Evolutionary conservation across 2,329 filamentous ascomycete genomes (phyloP), one percentile per base, ranked within the genome.

Genomic region (Colletotrichum nymphaeae): DNA sequence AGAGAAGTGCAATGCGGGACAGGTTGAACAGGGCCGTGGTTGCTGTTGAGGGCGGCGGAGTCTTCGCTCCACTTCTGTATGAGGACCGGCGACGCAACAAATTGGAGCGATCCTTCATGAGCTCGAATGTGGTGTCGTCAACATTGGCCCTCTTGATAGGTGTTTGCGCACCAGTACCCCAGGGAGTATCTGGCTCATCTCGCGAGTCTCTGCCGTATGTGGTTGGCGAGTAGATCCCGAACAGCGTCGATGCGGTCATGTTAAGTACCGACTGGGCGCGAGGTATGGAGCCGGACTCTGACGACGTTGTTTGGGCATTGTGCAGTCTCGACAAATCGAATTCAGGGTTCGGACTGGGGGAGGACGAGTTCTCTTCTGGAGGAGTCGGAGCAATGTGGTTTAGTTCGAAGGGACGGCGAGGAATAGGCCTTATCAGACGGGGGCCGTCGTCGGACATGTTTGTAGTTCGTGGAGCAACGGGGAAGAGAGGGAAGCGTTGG

Each of bases 221-320:
- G 1, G 90, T 90, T 7, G 91, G 91, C 12, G 92, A 92, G 86
- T 97, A 99, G 78, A 99, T 99, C 67, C 97, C 96, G 77, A 93
- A 94, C 5, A 99, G 89, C 0, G 97, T 98, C 2, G 95, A 95
- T 11, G 94, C 93, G 4, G 95, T 98, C 73, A 99, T 88, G 80
- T 98, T 97, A 79, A 95, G 86, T 70, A 95, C 90, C 11, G 95
- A 98, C 76, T 93, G 91, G 28, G 92, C 93, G 72, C 94, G 91
- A 79, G 89, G 92, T 76, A 91, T 86, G 64, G 88, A 84, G 60
- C 77, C 72, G 76, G 82, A 75, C 24, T 80, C 80, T 28, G 75
- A 76, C 69, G 67, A 76, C 70, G 68, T 77, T 67, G 78, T 82
- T 78, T 75, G 81, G 73, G 53, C 73, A 63, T 75, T 75, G 16